Base-by-base conservation (phyloP, 306 rosid genomes). In the Bauhinia variegata region DNA sequence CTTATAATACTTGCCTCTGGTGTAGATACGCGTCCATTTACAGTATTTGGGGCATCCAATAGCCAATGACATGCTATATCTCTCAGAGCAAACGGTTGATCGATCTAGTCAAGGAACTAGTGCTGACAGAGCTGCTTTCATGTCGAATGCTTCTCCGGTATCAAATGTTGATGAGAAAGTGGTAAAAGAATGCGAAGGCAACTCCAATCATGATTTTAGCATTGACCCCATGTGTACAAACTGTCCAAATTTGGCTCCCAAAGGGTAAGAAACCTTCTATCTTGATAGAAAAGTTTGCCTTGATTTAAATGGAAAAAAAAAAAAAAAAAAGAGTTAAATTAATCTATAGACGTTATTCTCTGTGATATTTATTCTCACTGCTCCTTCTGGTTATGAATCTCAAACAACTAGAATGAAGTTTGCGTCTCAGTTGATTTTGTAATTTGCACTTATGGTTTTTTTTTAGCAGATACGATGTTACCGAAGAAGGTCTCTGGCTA, bases 221-320 rank as follows among this genome's bases (percentile, higher is more conserved):
- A 79, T 82, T 11, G 97, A 92, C 65, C 87, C 95, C 58, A 83
- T 89, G 87, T 92, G 96, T 79, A 86, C 96, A 54, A 91, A 91
- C 77, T 91, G 97, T 75, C 97, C 96, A 43, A 75, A 85, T 78
- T 85, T 91, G 82, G 87, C 78, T 54, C 96, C 96, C 36, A 83
- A 83, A 71, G 97, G 96, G 96, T 85, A 84, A 74, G 80, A 63
- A 58, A 48, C 46, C 12, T 48, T 19, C 15, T 68, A 19, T 63
- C 68, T 48, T 50, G 18, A 34, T 30, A 17, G 50, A 36, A 37
- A n/a, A 19, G 49, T 36, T 63, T 55, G 17, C 47, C 56, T 13
- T 32, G 14, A 51, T 60, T 49, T 38, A 8, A 47, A 5, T 42
- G 2, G 18, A 23, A 33, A n/a, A 30, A 34, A 18, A 8, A 47